Conservation (phyloP, 116 monocot species). For the Zostera marina region DNA sequence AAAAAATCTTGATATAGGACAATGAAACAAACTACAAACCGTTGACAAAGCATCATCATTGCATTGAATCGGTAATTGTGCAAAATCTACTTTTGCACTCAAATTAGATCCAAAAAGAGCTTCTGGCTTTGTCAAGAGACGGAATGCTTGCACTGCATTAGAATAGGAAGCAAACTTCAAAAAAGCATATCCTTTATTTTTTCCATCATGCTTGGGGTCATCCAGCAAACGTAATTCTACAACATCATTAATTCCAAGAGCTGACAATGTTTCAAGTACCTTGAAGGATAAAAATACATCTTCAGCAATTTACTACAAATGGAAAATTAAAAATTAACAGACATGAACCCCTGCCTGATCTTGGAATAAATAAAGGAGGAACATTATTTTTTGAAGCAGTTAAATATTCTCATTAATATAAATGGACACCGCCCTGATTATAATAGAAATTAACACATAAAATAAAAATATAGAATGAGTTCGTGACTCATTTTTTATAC, state of each 20-base stretch:
- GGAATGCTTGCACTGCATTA: constrained; percentile 55
- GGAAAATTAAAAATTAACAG: no score
- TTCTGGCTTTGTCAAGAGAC: constrained; percentile 37
- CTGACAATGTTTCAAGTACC: constrained; percentile 39
- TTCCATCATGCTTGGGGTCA: constrained; percentile 36
- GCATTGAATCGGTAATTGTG: not conserved
- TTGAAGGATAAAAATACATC: constrained; percentile 6
- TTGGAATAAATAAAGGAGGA: no score
- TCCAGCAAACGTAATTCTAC: constrained; percentile 26
- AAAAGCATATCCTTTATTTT: constrained; percentile 48
- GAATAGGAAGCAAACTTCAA: constrained; percentile 45
- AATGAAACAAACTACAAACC: not conserved
- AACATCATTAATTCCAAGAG: constrained; percentile 29
- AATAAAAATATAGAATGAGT: no score
- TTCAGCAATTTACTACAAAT: not conserved
- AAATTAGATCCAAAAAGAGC: constrained; percentile 39
- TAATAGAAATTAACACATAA: no score
- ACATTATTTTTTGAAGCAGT: no score
- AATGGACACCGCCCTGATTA: no score
- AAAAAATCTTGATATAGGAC: no score
- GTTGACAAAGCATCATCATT: not conserved
- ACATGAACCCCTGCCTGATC: no score
- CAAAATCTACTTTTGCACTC: constrained; percentile 53
- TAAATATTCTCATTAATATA: no score
- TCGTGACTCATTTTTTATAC: no score